A percentile compares a stretch with the other conserved stretches of the same genome.
These are phyloP conservation scores for Boletus sp. DNA, from an alignment of 768 basidiomycete genomes.

Conservation along the genomic window DNA sequence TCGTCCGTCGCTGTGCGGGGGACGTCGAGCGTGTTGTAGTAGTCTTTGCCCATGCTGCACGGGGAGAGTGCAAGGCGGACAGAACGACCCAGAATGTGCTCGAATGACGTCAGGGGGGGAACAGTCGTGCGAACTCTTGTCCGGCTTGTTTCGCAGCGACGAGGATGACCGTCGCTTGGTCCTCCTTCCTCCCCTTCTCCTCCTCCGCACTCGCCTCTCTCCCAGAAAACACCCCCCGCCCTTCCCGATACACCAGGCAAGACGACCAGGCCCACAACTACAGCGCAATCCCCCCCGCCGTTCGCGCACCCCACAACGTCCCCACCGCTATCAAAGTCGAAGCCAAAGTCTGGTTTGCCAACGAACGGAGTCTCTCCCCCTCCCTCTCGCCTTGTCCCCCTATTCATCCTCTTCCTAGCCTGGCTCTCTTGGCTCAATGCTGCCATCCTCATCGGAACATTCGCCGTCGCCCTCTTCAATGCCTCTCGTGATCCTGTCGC, in stretches of 20 bases:
- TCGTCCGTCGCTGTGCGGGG: constrained; percentile 72
- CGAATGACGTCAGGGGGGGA: constrained; percentile 27
- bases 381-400: neutral
- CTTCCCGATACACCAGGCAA: constrained; percentile 57
- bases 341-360: constrained; percentile 96
- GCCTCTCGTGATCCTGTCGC: constrained; percentile 64
- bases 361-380: constrained; percentile 71
- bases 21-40: constrained; percentile 82
- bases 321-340: constrained; percentile 83
- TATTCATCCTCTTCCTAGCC: constrained; percentile 43
- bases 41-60: constrained; percentile 66
- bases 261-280: constrained; percentile 69
- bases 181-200: constrained; percentile 69
- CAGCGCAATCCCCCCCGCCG: constrained; percentile 66
- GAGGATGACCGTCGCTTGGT: no score
- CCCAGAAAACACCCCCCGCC: constrained; percentile 36
- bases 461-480: constrained; percentile 87
- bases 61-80: no score
- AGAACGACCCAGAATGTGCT: constrained; percentile 33
- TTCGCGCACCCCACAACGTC: constrained; percentile 75
- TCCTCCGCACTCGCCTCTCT: constrained; percentile 53
- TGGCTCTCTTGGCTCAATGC: constrained; percentile 93
- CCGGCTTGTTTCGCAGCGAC: no score
- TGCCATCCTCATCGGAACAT: constrained; percentile 76
- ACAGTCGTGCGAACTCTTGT: neutral